These are phyloP conservation scores for Nitzschia sp. DNA, from an alignment of 108 stramenopile species.

Conservation along the genomic window DNA sequence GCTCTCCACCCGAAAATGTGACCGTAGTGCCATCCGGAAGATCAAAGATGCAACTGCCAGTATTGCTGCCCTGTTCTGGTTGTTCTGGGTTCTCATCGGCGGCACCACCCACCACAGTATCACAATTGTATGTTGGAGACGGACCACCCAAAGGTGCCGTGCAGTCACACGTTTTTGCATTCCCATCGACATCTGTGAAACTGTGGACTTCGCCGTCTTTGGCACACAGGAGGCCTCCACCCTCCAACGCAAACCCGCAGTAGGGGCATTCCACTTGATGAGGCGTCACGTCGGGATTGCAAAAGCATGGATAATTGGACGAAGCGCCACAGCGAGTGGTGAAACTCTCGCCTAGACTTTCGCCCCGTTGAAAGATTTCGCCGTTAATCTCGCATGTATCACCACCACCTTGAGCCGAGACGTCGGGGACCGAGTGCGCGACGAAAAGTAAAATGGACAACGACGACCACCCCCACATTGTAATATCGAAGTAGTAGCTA, in stretches of 20 bases:
- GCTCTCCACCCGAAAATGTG: neutral
- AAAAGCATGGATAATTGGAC: constrained; percentile 13
- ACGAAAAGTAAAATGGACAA: too few relatives aligned
- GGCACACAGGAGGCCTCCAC: constrained; percentile 2
- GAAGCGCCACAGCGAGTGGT: constrained; percentile 15
- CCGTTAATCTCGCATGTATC: constrained; percentile 9
- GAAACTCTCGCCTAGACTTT: constrained; percentile 7
- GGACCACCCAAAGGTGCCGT: neutral
- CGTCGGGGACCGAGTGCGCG: too few relatives aligned
- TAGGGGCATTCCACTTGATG: constrained; percentile 26
- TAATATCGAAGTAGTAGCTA: too few relatives aligned
- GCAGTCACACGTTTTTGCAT: constrained; percentile 9
- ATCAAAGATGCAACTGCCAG: neutral
- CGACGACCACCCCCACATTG: too few relatives aligned
- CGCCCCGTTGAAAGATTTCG: constrained; percentile 7
- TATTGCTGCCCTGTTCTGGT: neutral
- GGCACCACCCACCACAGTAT: neutral
- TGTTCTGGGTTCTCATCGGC: neutral
- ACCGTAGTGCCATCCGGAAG: neutral
- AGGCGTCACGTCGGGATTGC: constrained; percentile 21
- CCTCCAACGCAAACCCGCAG: constrained; percentile 21
- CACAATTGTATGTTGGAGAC: neutral
- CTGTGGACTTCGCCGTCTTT: constrained; percentile 2
- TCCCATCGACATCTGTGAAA: constrained; percentile 10
- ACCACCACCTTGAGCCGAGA: too few relatives aligned